Base-by-base conservation (phyloP, 129 eudicot genomes). In the Centrapalus pauciflorus region DNA sequence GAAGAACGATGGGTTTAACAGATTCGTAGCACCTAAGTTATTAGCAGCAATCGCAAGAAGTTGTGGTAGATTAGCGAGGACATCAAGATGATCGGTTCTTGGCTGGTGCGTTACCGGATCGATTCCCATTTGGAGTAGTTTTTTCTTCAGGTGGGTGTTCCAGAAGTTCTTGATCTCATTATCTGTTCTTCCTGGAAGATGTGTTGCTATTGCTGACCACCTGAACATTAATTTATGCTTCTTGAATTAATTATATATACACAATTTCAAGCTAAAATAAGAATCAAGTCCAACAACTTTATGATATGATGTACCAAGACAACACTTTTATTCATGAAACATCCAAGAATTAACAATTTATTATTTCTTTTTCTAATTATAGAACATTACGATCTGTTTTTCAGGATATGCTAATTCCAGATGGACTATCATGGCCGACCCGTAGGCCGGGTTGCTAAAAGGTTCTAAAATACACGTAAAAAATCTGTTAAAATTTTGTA, bases 201-300 rank as follows among this genome's bases (percentile, higher is more conserved):
- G 83, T 12, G 81, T 67, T 14, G 87, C 87, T 59, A 82, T 82
- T n/a, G 83, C 75, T 0, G 87, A 82, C 87, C 87, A 82, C 78
- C 87, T 82, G 11, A 12, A 17, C 3, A 45, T 12, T 26, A 2
- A 35, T 24, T 5, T 2, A 63, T 24, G 0, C 17, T 14, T 50
- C 32, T n/a, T n/a, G n/a, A 20, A 19, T 3, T 4, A 40, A 20
- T 21, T 19, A 21, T 3, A 19, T 12, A 3, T 29, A 1, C 7
- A 10, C 9, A 9, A n/a, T 8, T 64, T 64, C 17, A 34, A 61
- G n/a, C 8, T 17, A 13, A 23, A 43, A 0, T 14, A 40, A 20
- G 66, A 12, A 14, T 34, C 8, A 20, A 0, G 16, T 23, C 28
- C 1, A n/a, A 19, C 55, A 7, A 29, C 16, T 2, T 57, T 29